Base-by-base conservation (phyloP, 2,329 filamentous ascomycete genomes). In the Leptographium lundbergii region DNA sequence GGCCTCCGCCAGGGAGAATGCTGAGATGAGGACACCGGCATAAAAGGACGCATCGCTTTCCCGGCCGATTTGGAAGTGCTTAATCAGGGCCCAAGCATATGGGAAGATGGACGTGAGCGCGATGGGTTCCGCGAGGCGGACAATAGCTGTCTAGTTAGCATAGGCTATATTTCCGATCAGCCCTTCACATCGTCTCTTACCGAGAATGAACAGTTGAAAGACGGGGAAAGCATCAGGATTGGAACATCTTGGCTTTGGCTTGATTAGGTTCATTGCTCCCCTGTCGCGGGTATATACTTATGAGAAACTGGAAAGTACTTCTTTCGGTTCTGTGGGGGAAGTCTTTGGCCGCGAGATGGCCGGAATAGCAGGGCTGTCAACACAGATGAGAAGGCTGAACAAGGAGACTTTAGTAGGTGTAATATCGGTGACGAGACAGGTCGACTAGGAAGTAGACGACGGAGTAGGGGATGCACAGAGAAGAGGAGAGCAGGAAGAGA, bases 21-120 rank as follows among this genome's bases (percentile, higher is more conserved):
- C 86, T 14, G 90, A 92, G 66, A 95, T 91, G 70, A 95, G 83
- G 64, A 94, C 77, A 56, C 91, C 91, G 34, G 91, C 88, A 72
- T 95, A 95, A 74, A 89, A 92, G 45, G 85, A 95, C 61, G 89
- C 88, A 82, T 91, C 82, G 73, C 81, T 76, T 65, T 84, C 81
- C 66, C 82, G 79, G 62, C 86, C 88, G 65, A 91, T 79, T 48
- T 88, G 68, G 71, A 90, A 90, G 65, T 84, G 79, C 72, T 88
- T 88, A 65, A 92, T 85, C 65, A 92, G 84, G 61, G 87, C 81
- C 87, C 88, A 95, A 61, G 89, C 89, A 72, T 96, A 96, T 24
- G 91, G 91, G 67, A 92, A 95, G 72, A 96, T 94, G 68, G 89
- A 94, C 1, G 91, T 96, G 63, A 96, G 81, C 56, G 91, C 91